Percentiles rank a stretch among this genome's conserved stretches.
Evolutionary conservation across 208 protist genomes (phyloP).

Genomic region (Entamoeba dispar): DNA sequence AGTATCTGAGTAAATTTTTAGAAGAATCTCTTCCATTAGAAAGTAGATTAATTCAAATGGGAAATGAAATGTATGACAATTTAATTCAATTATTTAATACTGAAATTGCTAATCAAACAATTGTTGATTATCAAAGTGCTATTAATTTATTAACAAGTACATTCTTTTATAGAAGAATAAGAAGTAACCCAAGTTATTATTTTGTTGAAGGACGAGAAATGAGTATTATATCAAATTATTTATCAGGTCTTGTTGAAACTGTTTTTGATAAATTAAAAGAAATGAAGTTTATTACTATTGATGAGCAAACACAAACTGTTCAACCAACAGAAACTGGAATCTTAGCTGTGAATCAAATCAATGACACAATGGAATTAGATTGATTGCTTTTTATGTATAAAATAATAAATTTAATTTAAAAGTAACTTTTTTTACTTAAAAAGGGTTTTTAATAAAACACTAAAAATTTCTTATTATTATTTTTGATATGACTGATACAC

Average conservation of each 20-base stretch:
- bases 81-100: constrained; percentile 90
- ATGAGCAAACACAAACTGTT: not conserved
- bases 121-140: constrained; percentile 50
- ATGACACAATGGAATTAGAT: not conserved
- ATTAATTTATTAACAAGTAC: not conserved
- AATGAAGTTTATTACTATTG: not conserved
- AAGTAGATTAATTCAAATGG: constrained; percentile 63
- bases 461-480: no score
- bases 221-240: not conserved
- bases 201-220: not conserved
- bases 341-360: not conserved
- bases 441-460: no score
- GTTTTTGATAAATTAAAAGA: not conserved
- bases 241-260: not conserved
- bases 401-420: no score
- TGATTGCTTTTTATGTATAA: not conserved
- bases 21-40: constrained; percentile 96
- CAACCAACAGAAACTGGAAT: not conserved
- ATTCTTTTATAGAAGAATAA: not conserved
- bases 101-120: constrained; percentile 81
- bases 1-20: constrained; percentile 43
- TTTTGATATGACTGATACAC: not conserved
- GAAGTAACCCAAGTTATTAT: constrained; percentile 3
- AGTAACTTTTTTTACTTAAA: no score
- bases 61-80: constrained; percentile 12